Base-by-base conservation (phyloP, 495 filamentous ascomycete species). In the Evernia prunastri region DNA sequence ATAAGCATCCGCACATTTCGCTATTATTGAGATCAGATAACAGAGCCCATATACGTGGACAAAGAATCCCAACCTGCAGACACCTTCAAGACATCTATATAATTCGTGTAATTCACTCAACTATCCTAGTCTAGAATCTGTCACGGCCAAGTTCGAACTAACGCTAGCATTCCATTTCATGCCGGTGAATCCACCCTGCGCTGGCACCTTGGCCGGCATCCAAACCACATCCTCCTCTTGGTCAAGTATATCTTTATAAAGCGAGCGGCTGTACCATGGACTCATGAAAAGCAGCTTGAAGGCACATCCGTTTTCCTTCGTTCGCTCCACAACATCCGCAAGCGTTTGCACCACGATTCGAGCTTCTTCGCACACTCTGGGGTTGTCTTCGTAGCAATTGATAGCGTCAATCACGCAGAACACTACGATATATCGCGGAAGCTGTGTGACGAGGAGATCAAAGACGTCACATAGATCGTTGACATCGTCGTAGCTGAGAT, bases 221-320 rank as follows among this genome's bases (percentile, higher is more conserved):
- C 49, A 49, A 54, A 62, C 10, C 23, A 62, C 49, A 35, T 62
- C 60, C 13, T 23, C 12, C 5, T 39, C 15, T 4, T 54, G 43
- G 23, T 51, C 36, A 0, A 39, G 18, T 35, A 59, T 59, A n/a
- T 59, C 6, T 12, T 29, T 35, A 18, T 53, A 62, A 18, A 62
- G 11, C 3, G 37, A 10, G 11, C 60, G 60, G 20, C 60, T 62
- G 5, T 37, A 27, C 60, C 60, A 35, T 3, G 60, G 31, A n/a
- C 60, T 62, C 39, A 53, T 62, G 31, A 62, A 17, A 10, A 62
- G 47, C 17, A 62, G 8, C 7, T 62, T 62, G 31, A 62, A 62
- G 4, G 25, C 17, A 39, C 40, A 53, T 6, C 49, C 29, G 15
- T 5, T 1, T 3, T 53, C 59, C 31, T 23, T 61, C 4, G 59